phyloP scores from a whole-genome alignment of 345 rosid species.

The Eutrema yunnanense region DNA sequence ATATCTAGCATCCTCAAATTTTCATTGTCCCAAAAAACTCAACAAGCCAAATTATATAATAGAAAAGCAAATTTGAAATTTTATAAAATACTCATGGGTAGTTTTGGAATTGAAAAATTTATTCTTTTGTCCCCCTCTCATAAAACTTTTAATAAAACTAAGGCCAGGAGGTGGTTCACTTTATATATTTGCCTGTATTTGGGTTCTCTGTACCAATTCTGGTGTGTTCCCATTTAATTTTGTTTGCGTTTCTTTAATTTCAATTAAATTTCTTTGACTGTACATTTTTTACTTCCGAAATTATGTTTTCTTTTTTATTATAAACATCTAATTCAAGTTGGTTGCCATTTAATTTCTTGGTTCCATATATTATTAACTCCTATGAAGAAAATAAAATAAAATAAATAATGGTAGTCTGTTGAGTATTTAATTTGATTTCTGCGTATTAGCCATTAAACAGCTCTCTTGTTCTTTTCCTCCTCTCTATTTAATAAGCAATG shows the following conservation, averaged over 20 bases:
- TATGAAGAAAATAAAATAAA: constrained; percentile 34
- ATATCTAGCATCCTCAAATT: not conserved
- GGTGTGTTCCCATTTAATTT: constrained; percentile 39
- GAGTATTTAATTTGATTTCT: constrained; percentile 28
- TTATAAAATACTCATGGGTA: constrained; percentile 15
- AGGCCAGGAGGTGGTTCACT: constrained; percentile 26
- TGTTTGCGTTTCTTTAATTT: constrained; percentile 36
- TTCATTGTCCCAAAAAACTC: constrained; percentile 15
- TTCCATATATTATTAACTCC: constrained; percentile 53
- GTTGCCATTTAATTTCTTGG: constrained; percentile 64
- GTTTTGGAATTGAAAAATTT: constrained; percentile 17
- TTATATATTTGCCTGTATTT: constrained; percentile 28
- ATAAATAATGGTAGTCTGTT: constrained; percentile 26
- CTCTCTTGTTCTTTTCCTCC: constrained; percentile 26
- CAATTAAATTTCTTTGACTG: constrained; percentile 45
- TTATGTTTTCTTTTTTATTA: constrained; percentile 38
- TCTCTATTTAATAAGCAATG: constrained; percentile 35
- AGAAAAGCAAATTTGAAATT: not conserved
- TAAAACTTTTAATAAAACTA: constrained; percentile 23
- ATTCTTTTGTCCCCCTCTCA: constrained; percentile 31
- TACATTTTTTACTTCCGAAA: constrained; percentile 35
- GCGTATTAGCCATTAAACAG: constrained; percentile 49
- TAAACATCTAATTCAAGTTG: constrained; percentile 36
- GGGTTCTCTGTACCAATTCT: constrained; percentile 34
- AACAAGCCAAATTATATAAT: constrained; percentile 12